phyloP scores from a whole-genome alignment of 768 basidiomycete genomes.

The Polyporus arcularius region DNA sequence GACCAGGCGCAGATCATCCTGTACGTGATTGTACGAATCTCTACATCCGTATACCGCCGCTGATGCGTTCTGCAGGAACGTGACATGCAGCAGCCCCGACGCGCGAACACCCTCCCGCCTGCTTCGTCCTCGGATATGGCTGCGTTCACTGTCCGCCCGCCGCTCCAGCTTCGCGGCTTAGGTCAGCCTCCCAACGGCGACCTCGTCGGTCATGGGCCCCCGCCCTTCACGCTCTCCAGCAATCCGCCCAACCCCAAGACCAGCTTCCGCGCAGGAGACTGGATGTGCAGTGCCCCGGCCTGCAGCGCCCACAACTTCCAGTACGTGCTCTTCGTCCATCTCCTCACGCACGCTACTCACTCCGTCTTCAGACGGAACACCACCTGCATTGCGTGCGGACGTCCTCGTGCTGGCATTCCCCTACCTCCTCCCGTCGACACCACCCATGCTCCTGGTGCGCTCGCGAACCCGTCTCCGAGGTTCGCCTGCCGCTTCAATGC shows the following conservation, averaged over 20 bases:
- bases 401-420: slow-evolving; percentile 43
- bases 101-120: slow-evolving; percentile 8
- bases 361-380: slow-evolving; percentile 68
- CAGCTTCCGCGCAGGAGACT: slow-evolving; percentile 35
- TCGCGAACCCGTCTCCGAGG: slow-evolving; percentile 31
- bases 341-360: slow-evolving; percentile 43
- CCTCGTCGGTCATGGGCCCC: not conserved
- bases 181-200: not conserved
- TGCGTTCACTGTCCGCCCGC: not conserved
- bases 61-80: not conserved
- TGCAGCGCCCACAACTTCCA: slow-evolving; percentile 87
- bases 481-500: slow-evolving; percentile 24
- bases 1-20: slow-evolving; percentile 2
- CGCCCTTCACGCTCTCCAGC: slow-evolving; percentile 28
- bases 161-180: not conserved
- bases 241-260: slow-evolving; percentile 37
- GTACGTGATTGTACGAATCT: not conserved
- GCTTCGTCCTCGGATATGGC: not conserved
- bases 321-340: slow-evolving; percentile 46
- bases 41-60: not conserved
- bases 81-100: not conserved
- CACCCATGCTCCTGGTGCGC: slow-evolving; percentile 23
- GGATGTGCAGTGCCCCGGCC: slow-evolving; percentile 57
- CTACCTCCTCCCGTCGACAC: slow-evolving; percentile 7
- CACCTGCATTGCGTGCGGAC: slow-evolving; percentile 77